Evolutionary conservation across 345 rosid species (phyloP), one percentile per base, ranked within the genome.

Genomic region (Boechera retrofracta): DNA sequence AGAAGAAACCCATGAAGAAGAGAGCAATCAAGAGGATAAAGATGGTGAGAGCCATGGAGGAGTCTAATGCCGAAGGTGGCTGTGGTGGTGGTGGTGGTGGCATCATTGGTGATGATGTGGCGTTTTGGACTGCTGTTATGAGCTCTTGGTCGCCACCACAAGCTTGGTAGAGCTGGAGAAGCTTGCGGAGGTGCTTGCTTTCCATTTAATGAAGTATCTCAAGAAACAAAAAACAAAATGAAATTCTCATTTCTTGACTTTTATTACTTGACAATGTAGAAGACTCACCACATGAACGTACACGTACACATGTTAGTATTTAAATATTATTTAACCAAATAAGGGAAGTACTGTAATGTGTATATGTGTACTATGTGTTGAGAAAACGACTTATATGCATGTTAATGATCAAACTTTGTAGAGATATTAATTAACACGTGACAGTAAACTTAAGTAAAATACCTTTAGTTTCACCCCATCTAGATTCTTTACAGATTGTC

Each of bases 1-100:
- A 89, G 76, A 87, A 80, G 77, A 85, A 83, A n/a, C 86, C 87
- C 80, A 86, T 72, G 83, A 86, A 81, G 87, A 85, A 81, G 64
- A 89, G 87, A 69, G 80, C 85, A 26, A 78, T 31, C 64, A 89
- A 62, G 64, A 86, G 84, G 80, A 84, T 41, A 21, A 89, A 71
- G 65, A 82, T 21, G n/a, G 87, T 82, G 65, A 87, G 74, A 48
- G 81, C 83, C 81, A 85, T 75, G 64, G 83, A 75, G 72, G 87
- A 77, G 45, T 81, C 86, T 39, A 87, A 74, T 31, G 77, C 12
- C 24, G 60, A 10, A 62, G 7, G 16, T 31, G 57, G 18, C 48
- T 1, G 45, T 56, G 48, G 49, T 53, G 74, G 45, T 56, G 74
- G 45, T 56, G 48, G 49, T 57, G 74, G 59, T 18, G 69, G 60